Conservation (phyloP, 2,329 filamentous ascomycete genomes). For the Aspergillus aculeatinus region DNA sequence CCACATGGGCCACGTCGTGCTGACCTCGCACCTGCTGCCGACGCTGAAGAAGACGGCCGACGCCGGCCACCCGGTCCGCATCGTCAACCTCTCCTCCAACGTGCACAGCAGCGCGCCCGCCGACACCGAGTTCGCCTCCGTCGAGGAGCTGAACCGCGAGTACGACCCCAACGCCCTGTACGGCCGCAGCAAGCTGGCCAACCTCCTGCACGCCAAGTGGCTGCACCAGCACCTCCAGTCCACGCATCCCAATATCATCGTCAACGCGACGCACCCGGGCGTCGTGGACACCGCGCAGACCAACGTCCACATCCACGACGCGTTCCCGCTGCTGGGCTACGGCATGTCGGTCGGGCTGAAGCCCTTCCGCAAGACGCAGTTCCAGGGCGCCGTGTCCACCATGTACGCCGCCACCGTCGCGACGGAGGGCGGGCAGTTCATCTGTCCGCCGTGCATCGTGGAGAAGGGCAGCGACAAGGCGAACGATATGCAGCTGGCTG, state of each 20-base stretch:
- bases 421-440: slow-evolving; percentile 1
- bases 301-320: slow-evolving; percentile 1
- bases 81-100: slow-evolving; percentile 10
- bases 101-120: slow-evolving; percentile 8
- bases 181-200: slow-evolving; percentile 1
- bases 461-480: slow-evolving; percentile 4
- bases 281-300: slow-evolving; percentile 2
- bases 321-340: background rate
- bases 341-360: background rate
- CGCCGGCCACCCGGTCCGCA: slow-evolving; percentile 5
- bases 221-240: background rate
- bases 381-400: slow-evolving; percentile 6
- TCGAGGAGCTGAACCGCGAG: slow-evolving; percentile 2
- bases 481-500: background rate
- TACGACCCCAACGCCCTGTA: background rate
- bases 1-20: slow-evolving; percentile 8
- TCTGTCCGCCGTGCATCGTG: background rate
- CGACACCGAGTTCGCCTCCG: slow-evolving; percentile 1
- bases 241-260: slow-evolving; percentile 3
- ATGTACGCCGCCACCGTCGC: slow-evolving; percentile 5
- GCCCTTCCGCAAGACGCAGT: slow-evolving; percentile 3
- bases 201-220: slow-evolving; percentile 3
- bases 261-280: slow-evolving; percentile 2
- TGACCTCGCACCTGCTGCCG: slow-evolving; percentile 7
- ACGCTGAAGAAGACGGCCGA: slow-evolving; percentile 6